These are phyloP conservation scores for Elsinoe australis DNA, from an alignment of 2,329 filamentous ascomycete genomes.

Conservation along the genomic window DNA sequence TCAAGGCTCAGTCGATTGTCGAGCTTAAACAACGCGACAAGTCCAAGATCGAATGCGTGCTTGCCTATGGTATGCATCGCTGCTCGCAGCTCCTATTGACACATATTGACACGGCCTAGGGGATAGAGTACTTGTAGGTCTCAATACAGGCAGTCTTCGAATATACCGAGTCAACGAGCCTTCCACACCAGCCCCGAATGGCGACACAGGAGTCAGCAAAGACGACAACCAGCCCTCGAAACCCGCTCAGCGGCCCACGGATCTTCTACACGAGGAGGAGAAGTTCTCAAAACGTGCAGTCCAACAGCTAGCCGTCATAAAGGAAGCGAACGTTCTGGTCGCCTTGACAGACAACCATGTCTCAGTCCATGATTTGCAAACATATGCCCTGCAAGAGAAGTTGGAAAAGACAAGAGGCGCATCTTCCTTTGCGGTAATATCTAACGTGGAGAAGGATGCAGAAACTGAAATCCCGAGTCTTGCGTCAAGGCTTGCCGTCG, in stretches of 20 bases:
- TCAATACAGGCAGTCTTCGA: slow-evolving; percentile 80
- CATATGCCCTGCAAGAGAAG: slow-evolving; percentile 72
- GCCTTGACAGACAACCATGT: slow-evolving; percentile 86
- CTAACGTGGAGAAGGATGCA: slow-evolving; percentile 86
- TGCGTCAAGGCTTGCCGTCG: slow-evolving; percentile 82
- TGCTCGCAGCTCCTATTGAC: too few relatives aligned
- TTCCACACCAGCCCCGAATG: slow-evolving; percentile 36
- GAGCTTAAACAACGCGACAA: slow-evolving; percentile 95
- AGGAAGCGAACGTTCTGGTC: slow-evolving; percentile 84
- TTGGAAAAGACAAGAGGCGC: slow-evolving; percentile 80
- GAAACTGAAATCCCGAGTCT: slow-evolving; percentile 85
- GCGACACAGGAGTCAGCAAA: slow-evolving; percentile 24
- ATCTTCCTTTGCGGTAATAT: slow-evolving; percentile 83
- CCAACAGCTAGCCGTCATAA: slow-evolving; percentile 90
- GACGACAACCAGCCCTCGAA: slow-evolving; percentile 30
- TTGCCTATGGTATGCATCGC: slow-evolving; percentile 75
- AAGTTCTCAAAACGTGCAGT: slow-evolving; percentile 86
- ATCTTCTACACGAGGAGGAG: slow-evolving; percentile 83
- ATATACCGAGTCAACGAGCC: slow-evolving; percentile 84
- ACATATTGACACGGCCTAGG: slow-evolving; percentile 41
- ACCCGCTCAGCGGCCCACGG: slow-evolving; percentile 50
- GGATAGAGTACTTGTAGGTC: slow-evolving; percentile 82
- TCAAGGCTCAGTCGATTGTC: slow-evolving; percentile 90
- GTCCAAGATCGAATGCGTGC: slow-evolving; percentile 91
- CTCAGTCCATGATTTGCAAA: slow-evolving; percentile 81